Conservation (phyloP, 2,329 filamentous ascomycete species). For the Venturiaceae sp. region DNA sequence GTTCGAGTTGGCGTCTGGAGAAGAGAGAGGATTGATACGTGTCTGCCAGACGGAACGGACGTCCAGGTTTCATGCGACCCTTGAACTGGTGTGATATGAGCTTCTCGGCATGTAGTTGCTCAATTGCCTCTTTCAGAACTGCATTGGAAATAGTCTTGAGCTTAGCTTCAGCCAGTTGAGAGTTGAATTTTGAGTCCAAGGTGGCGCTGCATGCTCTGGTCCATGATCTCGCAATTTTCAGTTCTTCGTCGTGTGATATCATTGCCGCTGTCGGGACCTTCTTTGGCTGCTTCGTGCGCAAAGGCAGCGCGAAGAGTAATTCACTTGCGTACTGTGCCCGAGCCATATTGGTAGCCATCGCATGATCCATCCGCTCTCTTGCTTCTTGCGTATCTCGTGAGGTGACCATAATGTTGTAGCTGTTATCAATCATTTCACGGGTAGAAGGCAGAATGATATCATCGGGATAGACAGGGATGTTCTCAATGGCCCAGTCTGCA, state of each 20-base stretch:
- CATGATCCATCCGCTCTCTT: conserved; percentile 5
- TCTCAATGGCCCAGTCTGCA: conserved; percentile 34
- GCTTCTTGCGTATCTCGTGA: neutral
- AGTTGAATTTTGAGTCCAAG: conserved; percentile 29
- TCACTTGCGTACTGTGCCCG: neutral
- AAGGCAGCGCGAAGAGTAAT: neutral
- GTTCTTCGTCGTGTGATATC: neutral
- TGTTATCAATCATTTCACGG: conserved; percentile 1
- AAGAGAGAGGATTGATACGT: conserved; percentile 8
- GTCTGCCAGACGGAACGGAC: conserved; percentile 34
- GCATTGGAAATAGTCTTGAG: conserved; percentile 7
- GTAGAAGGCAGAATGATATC: conserved; percentile 23
- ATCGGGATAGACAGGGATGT: conserved; percentile 21
- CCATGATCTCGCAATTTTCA: conserved; percentile 35
- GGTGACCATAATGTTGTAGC: conserved; percentile 1
- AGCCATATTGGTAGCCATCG: neutral
- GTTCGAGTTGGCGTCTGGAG: neutral
- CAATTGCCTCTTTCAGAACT: neutral
- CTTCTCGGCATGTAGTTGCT: conserved; percentile 15
- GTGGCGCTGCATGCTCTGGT: conserved; percentile 37
- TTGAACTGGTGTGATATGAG: conserved; percentile 28
- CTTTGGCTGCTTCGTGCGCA: neutral
- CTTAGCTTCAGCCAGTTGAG: conserved; percentile 23
- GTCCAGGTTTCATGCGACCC: conserved; percentile 28
- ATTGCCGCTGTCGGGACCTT: neutral